Evolutionary conservation across 345 rosid genomes (phyloP), one percentile per base, ranked within the genome.

Genomic region (Citropsis articulata): DNA sequence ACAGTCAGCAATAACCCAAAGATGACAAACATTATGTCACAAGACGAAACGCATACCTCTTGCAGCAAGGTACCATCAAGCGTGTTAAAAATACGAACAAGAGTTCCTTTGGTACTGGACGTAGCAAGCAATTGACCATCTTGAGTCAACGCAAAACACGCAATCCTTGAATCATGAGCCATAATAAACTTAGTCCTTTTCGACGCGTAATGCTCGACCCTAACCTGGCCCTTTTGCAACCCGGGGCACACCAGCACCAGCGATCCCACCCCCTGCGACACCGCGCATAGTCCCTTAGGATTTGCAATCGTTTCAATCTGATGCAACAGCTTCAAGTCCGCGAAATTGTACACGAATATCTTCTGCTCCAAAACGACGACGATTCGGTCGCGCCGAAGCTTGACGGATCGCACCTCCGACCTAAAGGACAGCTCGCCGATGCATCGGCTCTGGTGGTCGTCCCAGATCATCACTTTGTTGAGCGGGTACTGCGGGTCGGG

Each of bases 131-230:
- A 84, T 80, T 85, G 90, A 0, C 99, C 99, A 72, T 96, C 98
- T 80, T 90, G 94, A 2, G 98, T 80, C 50, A 96, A 88, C 3
- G 95, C 88, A 1, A 96, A 92, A 87, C 97, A 92, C 4, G 98
- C 92, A 40, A 92, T 94, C 86, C 97, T 85, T 2, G 98, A 96
- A 84, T 96, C 98, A 75, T 96, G 99, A 18, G 99, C 98, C 97
- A 89, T 89, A 40, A 94, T 78, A 69, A 94, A 96, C 83, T 96
- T 94, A 9, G 98, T 94, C 79, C 98, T 87, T 79, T 90, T 94
- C 2, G 95, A 87, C 0, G 91, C 94, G 42, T 94, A 94, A 73
- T 92, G 99, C 84, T 96, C 99, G 6, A 90, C 91, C 79, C 98
- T 82, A 71, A 96, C 97, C 79, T 92, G 98, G 0, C 98, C 97